A percentile compares a stretch with the other conserved stretches of the same genome.
phyloP scores from a whole-genome alignment of 2,329 filamentous ascomycete species.

The Fusarium sp. region DNA sequence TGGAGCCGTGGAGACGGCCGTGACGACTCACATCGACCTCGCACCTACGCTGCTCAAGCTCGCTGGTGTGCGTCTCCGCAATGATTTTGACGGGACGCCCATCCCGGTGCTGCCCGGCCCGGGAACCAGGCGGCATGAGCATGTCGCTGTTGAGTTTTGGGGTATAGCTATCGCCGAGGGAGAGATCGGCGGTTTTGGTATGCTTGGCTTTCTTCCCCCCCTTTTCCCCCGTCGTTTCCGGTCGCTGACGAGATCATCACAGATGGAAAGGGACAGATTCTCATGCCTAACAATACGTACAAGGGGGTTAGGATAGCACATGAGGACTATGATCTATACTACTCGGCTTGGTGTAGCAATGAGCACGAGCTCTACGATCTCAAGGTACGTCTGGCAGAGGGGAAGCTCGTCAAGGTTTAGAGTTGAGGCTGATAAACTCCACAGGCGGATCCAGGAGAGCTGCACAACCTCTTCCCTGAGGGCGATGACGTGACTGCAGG shows the following conservation, averaged over 20 bases:
- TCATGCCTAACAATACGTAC: conserved; percentile 62
- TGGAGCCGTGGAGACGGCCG: conserved; percentile 50
- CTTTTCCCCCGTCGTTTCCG: neutral
- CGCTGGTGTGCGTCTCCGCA: conserved; percentile 51
- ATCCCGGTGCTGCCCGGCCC: conserved; percentile 53
- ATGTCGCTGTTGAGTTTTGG: conserved; percentile 67
- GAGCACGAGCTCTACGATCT: conserved; percentile 72
- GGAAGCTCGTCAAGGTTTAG: neutral
- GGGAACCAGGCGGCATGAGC: conserved; percentile 54
- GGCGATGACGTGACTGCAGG: neutral
- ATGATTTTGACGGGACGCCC: conserved; percentile 64
- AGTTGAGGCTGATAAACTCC: conserved; percentile 1
- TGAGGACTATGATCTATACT: conserved; percentile 66
- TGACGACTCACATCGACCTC: conserved; percentile 69
- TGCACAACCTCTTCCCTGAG: conserved; percentile 52
- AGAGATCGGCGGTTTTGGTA: conserved; percentile 41
- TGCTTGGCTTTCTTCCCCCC: neutral
- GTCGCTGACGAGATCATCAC: conserved; percentile 4
- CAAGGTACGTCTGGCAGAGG: conserved; percentile 46
- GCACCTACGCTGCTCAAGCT: conserved; percentile 65
- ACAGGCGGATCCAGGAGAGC: conserved; percentile 61
- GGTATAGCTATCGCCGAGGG: conserved; percentile 54
- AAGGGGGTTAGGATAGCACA: conserved; percentile 65
- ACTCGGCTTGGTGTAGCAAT: conserved; percentile 73
- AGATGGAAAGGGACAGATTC: conserved; percentile 35